phyloP scores from a whole-genome alignment of 2,329 filamentous ascomycete genomes.

The Xylogone sp. region DNA sequence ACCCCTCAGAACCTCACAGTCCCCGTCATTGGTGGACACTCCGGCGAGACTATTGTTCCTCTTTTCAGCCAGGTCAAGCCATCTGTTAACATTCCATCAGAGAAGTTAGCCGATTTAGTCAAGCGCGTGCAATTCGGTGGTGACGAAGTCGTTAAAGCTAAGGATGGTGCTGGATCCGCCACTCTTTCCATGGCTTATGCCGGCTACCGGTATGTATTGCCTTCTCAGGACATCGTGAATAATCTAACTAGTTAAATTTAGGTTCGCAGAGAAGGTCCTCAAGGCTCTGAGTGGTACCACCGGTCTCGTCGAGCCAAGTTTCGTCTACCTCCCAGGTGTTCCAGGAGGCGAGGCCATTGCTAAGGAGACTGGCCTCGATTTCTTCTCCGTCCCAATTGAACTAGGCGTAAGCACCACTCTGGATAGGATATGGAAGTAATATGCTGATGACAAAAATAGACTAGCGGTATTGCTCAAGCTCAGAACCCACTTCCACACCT shows the following conservation, averaged over 20 bases:
- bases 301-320: conserved; percentile 91
- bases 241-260: conserved; percentile 29
- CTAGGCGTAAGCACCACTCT: conserved; percentile 72
- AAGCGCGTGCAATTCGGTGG: conserved; percentile 97
- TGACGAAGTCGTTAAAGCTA: conserved; percentile 94
- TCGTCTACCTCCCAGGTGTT: conserved; percentile 90
- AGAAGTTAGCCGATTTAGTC: conserved; percentile 87
- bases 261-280: conserved; percentile 92
- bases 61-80: conserved; percentile 91
- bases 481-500: conserved; percentile 73
- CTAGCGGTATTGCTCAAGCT: conserved; percentile 81
- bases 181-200: conserved; percentile 95
- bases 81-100: conserved; percentile 72
- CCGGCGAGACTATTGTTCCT: conserved; percentile 95
- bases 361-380: conserved; percentile 81
- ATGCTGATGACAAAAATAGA: conserved; percentile 45
- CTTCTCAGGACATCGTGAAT: background rate
- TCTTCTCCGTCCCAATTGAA: conserved; percentile 94
- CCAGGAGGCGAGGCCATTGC: conserved; percentile 80
- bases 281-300: conserved; percentile 91
- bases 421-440: conserved; percentile 6
- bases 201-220: conserved; percentile 70
- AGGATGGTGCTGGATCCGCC: conserved; percentile 85
- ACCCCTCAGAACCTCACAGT: conserved; percentile 80
- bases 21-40: conserved; percentile 95